A percentile compares a stretch with the other conserved stretches of the same genome.
phyloP scores from a whole-genome alignment of 2,329 filamentous ascomycete species.

The Calonectria pseudoreteaudii region DNA sequence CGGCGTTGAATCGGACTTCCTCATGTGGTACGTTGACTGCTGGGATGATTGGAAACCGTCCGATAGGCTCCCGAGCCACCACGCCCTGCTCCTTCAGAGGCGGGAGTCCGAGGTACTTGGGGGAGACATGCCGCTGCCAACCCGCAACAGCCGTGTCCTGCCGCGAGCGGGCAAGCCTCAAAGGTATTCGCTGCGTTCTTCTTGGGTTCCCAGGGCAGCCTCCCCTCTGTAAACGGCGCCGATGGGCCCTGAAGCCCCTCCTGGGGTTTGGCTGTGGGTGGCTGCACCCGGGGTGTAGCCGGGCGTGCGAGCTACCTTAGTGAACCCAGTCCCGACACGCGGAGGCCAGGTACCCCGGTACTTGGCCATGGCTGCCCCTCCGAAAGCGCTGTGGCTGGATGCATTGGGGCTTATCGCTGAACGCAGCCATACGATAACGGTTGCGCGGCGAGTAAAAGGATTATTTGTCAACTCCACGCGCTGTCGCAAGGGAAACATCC shows the following conservation, averaged over 20 bases:
- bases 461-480: conserved; percentile 40
- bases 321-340: neutral
- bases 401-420: conserved; percentile 14
- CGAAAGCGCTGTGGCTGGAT: conserved; percentile 10
- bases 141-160: conserved; percentile 40
- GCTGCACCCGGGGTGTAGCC: neutral
- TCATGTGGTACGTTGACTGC: conserved; percentile 20
- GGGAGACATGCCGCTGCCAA: conserved; percentile 40
- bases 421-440: neutral
- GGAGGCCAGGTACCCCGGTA: conserved; percentile 4
- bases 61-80: conserved; percentile 26
- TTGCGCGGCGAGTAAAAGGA: conserved; percentile 21
- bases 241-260: conserved; percentile 1
- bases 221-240: neutral
- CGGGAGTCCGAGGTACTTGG: conserved; percentile 37
- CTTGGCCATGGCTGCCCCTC: neutral
- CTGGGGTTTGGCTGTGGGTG: neutral
- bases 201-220: neutral
- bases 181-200: conserved; percentile 29
- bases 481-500: conserved; percentile 20
- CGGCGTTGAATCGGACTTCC: conserved; percentile 43
- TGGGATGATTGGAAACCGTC: conserved; percentile 36
- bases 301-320: neutral
- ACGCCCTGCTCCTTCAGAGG: neutral
- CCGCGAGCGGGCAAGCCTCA: conserved; percentile 32